phyloP scores from a whole-genome alignment of 352 stramenopile species.

The Globisporangium irregulare region DNA sequence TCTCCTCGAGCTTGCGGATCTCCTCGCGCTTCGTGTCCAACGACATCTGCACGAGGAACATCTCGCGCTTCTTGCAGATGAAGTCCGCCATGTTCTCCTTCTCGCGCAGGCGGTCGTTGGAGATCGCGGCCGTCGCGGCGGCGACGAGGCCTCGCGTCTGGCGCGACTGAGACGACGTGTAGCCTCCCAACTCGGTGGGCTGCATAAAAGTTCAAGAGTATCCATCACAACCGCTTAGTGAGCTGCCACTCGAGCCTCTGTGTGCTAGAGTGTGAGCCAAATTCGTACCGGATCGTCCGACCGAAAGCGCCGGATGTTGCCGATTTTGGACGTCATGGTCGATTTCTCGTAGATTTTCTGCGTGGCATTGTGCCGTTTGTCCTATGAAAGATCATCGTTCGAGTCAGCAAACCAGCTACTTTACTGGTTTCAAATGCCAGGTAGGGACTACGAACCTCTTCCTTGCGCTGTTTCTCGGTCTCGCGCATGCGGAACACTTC shows the following conservation, averaged over 20 bases:
- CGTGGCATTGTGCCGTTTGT: conserved; percentile 52
- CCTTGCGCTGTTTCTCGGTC: conserved; percentile 84
- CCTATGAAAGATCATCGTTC: conserved; percentile 17
- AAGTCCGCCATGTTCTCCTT: conserved; percentile 96
- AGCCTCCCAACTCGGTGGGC: conserved; percentile 43
- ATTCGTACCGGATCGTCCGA: conserved; percentile 49
- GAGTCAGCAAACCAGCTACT: not conserved
- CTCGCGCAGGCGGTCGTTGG: conserved; percentile 84
- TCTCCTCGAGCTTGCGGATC: conserved; percentile 96
- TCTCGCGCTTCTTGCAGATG: conserved; percentile 95
- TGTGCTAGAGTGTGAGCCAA: not conserved
- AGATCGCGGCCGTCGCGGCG: conserved; percentile 77
- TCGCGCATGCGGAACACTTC: conserved; percentile 94
- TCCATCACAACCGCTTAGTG: too few species aligned
- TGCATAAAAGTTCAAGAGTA: conserved; percentile 9
- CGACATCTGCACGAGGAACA: conserved; percentile 96
- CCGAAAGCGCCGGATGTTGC: conserved; percentile 77
- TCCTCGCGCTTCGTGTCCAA: conserved; percentile 96
- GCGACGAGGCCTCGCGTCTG: conserved; percentile 77
- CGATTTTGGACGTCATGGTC: conserved; percentile 70
- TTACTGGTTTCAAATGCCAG: not conserved
- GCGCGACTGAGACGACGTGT: conserved; percentile 64
- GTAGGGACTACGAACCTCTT: conserved; percentile 37
- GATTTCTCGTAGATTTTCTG: conserved; percentile 92
- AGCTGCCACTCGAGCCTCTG: too few species aligned